A percentile compares a stretch with the other conserved stretches of the same genome.
Conservation (phyloP, 2,329 filamentous ascomycete species). For the Aspergillus felis region DNA sequence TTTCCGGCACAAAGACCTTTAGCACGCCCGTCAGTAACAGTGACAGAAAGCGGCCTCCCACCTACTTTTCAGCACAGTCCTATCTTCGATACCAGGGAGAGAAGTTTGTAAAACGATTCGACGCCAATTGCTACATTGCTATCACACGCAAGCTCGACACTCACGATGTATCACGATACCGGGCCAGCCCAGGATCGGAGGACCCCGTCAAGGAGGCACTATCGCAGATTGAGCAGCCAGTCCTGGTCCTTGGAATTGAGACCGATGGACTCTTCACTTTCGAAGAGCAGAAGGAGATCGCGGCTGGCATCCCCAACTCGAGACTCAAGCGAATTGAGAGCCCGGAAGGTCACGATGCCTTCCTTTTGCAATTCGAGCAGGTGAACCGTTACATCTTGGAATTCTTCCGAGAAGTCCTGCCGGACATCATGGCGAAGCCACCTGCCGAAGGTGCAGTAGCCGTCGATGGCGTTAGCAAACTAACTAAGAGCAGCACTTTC, state of each 20-base stretch:
- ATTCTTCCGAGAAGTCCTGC: conserved; percentile 77
- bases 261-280: conserved; percentile 96
- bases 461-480: conserved; percentile 54
- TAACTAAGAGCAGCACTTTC: conserved; percentile 87
- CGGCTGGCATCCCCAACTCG: conserved; percentile 72
- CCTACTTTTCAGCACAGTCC: conserved; percentile 97
- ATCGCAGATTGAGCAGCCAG: conserved; percentile 78
- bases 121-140: conserved; percentile 98
- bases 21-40: conserved; percentile 31
- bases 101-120: conserved; percentile 96
- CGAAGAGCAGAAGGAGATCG: conserved; percentile 90
- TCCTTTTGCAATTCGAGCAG: conserved; percentile 93
- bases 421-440: conserved; percentile 76
- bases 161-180: conserved; percentile 83
- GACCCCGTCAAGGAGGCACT: conserved; percentile 68
- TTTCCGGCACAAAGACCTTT: conserved; percentile 61
- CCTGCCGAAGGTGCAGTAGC: conserved; percentile 46
- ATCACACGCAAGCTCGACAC: conserved; percentile 98
- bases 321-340: conserved; percentile 84
- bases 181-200: conserved; percentile 44
- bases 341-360: conserved; percentile 93
- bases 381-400: conserved; percentile 83
- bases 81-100: conserved; percentile 94
- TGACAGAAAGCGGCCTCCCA: conserved; percentile 51
- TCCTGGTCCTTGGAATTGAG: conserved; percentile 88